Evolutionary conservation across 1,139 yeast genomes (phyloP), one percentile per base, ranked within the genome.

Genomic region (Starmera stellimalicola): DNA sequence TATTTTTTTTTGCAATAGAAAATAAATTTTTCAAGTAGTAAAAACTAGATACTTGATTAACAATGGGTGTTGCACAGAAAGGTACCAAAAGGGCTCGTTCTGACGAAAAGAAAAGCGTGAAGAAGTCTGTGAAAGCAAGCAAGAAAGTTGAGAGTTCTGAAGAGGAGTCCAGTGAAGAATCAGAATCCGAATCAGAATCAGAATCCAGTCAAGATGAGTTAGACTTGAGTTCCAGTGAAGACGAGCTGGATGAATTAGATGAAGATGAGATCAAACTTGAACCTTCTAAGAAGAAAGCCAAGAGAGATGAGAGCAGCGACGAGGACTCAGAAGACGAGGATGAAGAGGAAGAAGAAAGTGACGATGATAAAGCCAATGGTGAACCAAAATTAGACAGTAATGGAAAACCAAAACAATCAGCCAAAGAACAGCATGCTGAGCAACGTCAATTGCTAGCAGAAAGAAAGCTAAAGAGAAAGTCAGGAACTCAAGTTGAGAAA

Each of bases 401-500:
- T 23, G 44, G 51, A 18, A 52, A 51, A 27, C 41, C 47, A 43
- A 68, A 69, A 52, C 69, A 71, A 44, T 40, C 76, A 3, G 71
- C 84, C 1, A 72, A 67, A 35, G 87, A 79, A 54, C 77, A 77
- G 48, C 94, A 84, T 51, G 78, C 78, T 12, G 95, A 85, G 54
- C 96, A 88, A 60, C 79, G 78, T 55, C 77, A 78, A 48, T 57
- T 79, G 31, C 66, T 80, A 33, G 74, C 76, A 37, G 96, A 88
- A 55, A 77, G 98, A 59, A 88, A 87, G 56, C 65, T 84, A 41
- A 77, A 79, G 51, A 77, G 95, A 62, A 85, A 82, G 52, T 72
- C 94, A 16, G 97, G 97, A 44, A 64, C 65, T 29, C 83, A 82
- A 59, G 87, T 91, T 34, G 88, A 84, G 55, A 75, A 77, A 46